Base-by-base conservation (phyloP, 345 rosid genomes). In the Geranium brycei region DNA sequence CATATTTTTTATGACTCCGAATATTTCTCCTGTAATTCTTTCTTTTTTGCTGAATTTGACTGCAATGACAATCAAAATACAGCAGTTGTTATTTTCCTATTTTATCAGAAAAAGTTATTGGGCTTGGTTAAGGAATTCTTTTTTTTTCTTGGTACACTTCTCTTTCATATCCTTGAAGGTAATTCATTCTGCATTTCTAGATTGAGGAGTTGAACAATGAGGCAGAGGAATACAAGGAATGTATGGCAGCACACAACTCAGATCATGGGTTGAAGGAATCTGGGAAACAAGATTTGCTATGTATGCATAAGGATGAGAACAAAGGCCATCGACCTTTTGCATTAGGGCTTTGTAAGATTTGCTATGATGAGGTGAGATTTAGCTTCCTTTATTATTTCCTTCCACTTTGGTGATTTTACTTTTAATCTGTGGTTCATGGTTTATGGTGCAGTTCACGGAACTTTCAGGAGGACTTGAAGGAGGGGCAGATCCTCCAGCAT, bases 401-500 rank as follows among this genome's bases (percentile, higher is more conserved):
- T 31, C 38, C 51, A 47, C 15, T 51, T 47, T 47, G 15, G 53
- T 47, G 15, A 47, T 47, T 47, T 2, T 47, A 47, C 53, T 3
- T 47, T 47, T 11, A 47, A 47, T 47, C 3, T 47, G 53, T 47
- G 53, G 47, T 61, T 41, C 41, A 59, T 62, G 17, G 40, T 64
- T 51, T 59, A 64, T 67, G 51, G 38, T 72, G 72, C 84, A 90
- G 96, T 81, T 87, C 69, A 74, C 77, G 41, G 73, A 17, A 57
- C 72, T 87, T 72, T 84, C 85, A 2, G 89, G 85, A 72, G 99
- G 99, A 65, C 82, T 90, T 69, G 89, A 77, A 60, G 97, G 95
- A 61, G 99, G 97, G 61, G 77, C 82, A 58, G 85, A 90, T 80
- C 95, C 96, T 76, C 97, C 97, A 58, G 91, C 97, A 69, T 93